Base-by-base conservation (phyloP, 495 filamentous ascomycete species). In the Terfezia claveryi region DNA sequence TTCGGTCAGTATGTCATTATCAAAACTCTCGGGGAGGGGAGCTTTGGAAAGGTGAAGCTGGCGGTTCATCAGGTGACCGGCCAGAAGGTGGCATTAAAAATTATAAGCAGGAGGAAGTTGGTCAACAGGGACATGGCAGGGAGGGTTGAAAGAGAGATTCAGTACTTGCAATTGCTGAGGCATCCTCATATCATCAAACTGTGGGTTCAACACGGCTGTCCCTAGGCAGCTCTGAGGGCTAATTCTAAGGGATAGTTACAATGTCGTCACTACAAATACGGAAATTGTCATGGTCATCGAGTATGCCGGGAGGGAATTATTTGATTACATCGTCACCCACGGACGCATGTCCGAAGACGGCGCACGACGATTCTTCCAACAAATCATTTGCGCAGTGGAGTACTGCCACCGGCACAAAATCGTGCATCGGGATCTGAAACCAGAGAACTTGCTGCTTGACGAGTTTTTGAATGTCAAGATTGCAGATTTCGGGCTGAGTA, bases 231-330 rank as follows among this genome's bases (percentile, higher is more conserved):
- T 37, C 41, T 36, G 53, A 36, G 7, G 52, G 36, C 44, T 59
- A 58, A 56, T 56, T 38, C 14, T 23, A 67, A 36, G 51, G 32
- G 17, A 51, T 61, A 91, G 85, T 53, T 95, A 87, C 68, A 96
- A 89, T 49, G 91, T 96, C 57, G 94, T 98, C 67, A 94, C 89
- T 49, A 94, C 87, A 23, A 76, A 82, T 37, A 74, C 74, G 52
- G 91, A 98, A 66, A 96, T 98, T 68, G 87, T 95, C 66, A 98
- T 98, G 91, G 91, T 98, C 14, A 77, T 98, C 54, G 91, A 98
- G 70, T 98, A 88, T 68, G 91, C 91, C 49, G 91, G 91, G 53
- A 85, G 84, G 41, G 91, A 98, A 69, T 73, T 98, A 27, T 98
- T 98, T 72, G 89, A 98, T 66, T 96, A 95, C 65, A 85, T 98